Percentiles rank a stretch among this genome's conserved stretches.
Evolutionary conservation across 1,284 basidiomycete genomes (phyloP).

Genomic region (Cryptococcus sp.): DNA sequence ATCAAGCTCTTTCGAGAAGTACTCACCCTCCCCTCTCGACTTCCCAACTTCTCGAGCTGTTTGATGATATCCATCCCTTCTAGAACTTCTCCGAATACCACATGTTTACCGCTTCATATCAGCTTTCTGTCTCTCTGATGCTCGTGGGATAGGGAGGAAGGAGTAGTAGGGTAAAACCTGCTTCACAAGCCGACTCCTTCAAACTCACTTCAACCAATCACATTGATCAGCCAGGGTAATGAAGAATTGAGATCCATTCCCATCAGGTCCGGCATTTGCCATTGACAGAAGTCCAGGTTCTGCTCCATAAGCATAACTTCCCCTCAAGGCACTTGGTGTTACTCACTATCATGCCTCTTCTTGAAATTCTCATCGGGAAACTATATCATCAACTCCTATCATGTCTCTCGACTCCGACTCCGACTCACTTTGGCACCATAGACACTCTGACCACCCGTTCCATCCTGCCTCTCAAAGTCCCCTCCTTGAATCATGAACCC

Average conservation of each 20-base stretch:
- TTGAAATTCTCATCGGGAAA: slow-evolving; percentile 69
- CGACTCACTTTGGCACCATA: slow-evolving; percentile 21
- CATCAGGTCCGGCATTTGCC: slow-evolving; percentile 66
- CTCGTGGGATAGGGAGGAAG: not conserved
- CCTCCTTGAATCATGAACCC: slow-evolving; percentile 63
- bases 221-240: slow-evolving; percentile 72
- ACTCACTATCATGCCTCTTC: slow-evolving; percentile 66
- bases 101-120: slow-evolving; percentile 40
- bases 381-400: not conserved
- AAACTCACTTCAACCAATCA: slow-evolving; percentile 54
- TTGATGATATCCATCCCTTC: slow-evolving; percentile 75
- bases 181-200: slow-evolving; percentile 2
- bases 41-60: slow-evolving; percentile 57
- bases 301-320: slow-evolving; percentile 4
- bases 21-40: slow-evolving; percentile 35
- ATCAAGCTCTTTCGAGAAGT: slow-evolving; percentile 42
- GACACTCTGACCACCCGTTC: slow-evolving; percentile 51
- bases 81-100: slow-evolving; percentile 83
- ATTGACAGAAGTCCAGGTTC: slow-evolving; percentile 55
- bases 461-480: slow-evolving; percentile 62
- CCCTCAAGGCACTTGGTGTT: not conserved
- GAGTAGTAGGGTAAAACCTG: not conserved
- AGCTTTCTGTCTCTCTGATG: not conserved
- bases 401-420: slow-evolving; percentile 4
- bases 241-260: slow-evolving; percentile 48